These are phyloP conservation scores for Torulaspora microellipsoides DNA, from an alignment of 805 yeast genomes.

Conservation along the genomic window DNA sequence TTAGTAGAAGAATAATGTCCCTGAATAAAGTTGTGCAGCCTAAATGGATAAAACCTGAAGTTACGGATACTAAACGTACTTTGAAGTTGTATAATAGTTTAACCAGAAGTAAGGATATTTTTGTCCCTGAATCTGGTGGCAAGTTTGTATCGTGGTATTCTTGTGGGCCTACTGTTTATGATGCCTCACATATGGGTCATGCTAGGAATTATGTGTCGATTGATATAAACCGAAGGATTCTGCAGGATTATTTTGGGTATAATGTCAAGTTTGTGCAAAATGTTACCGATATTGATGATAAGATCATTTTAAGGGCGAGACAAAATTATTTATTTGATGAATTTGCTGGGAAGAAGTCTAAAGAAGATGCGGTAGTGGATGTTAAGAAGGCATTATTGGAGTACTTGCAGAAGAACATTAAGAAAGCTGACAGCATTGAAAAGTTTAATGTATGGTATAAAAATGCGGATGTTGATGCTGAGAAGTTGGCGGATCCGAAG, in stretches of 20 bases:
- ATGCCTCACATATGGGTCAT: constrained; percentile 96
- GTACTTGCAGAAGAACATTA: constrained; percentile 54
- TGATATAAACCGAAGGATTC: constrained; percentile 84
- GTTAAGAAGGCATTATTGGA: constrained; percentile 37
- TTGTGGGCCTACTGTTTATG: constrained; percentile 98
- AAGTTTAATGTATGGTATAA: constrained; percentile 51
- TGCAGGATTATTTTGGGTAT: constrained; percentile 90
- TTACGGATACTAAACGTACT: constrained; percentile 33
- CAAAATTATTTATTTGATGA: constrained; percentile 75
- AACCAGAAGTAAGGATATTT: constrained; percentile 74
- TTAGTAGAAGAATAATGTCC: constrained; percentile 9
- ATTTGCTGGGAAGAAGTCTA: constrained; percentile 36
- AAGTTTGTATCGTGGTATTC: constrained; percentile 87
- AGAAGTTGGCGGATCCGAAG: constrained; percentile 65
- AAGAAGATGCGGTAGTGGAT: constrained; percentile 38
- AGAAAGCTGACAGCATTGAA: constrained; percentile 34
- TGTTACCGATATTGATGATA: constrained; percentile 98
- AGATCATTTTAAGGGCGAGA: constrained; percentile 91
- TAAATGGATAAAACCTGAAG: constrained; percentile 44
- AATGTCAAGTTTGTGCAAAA: constrained; percentile 86
- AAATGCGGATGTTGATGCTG: constrained; percentile 45
- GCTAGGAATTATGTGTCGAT: constrained; percentile 95
- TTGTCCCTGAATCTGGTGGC: constrained; percentile 57
- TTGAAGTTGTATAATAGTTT: constrained; percentile 76
- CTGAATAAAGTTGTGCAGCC: constrained; percentile 43